Evolutionary conservation across 768 basidiomycete genomes (phyloP).

Genomic region (Thelephora ganbajun): DNA sequence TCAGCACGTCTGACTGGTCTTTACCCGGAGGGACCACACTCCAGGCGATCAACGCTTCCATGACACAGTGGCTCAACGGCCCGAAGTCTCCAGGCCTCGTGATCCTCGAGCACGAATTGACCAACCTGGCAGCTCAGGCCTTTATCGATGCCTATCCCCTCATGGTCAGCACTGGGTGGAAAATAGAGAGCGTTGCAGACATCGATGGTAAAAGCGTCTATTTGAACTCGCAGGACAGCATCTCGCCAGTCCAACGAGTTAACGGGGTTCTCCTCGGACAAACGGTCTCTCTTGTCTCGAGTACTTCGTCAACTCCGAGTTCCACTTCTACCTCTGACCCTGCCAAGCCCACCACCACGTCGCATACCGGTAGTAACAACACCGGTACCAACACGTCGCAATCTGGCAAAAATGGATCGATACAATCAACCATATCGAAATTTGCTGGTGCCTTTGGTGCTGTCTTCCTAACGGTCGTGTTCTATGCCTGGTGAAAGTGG

Average conservation of each 20-base stretch:
- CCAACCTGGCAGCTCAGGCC: conserved; percentile 39
- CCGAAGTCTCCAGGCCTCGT: conserved; percentile 69
- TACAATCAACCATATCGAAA: neutral
- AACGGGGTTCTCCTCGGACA: conserved; percentile 1
- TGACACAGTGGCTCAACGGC: conserved; percentile 48
- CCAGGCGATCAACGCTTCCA: conserved; percentile 28
- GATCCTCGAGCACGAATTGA: conserved; percentile 76
- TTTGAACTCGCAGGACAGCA: conserved; percentile 11
- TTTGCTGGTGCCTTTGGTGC: neutral
- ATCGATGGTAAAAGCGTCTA: conserved; percentile 12
- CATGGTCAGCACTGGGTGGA: conserved; percentile 62
- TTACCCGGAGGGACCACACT: conserved; percentile 32
- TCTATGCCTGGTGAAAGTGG: neutral
- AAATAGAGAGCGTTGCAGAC: conserved; percentile 37
- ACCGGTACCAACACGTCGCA: neutral
- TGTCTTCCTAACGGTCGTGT: neutral
- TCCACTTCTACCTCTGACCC: neutral
- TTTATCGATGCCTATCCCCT: conserved; percentile 56
- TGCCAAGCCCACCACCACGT: neutral
- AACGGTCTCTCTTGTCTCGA: neutral
- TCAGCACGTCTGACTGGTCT: conserved; percentile 68
- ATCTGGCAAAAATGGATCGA: neutral
- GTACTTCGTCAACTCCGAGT: neutral
- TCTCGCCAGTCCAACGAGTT: conserved; percentile 4
- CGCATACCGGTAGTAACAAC: neutral